Conservation (phyloP, 1,139 yeast genomes). For the Hyphopichia buzzinii region DNA sequence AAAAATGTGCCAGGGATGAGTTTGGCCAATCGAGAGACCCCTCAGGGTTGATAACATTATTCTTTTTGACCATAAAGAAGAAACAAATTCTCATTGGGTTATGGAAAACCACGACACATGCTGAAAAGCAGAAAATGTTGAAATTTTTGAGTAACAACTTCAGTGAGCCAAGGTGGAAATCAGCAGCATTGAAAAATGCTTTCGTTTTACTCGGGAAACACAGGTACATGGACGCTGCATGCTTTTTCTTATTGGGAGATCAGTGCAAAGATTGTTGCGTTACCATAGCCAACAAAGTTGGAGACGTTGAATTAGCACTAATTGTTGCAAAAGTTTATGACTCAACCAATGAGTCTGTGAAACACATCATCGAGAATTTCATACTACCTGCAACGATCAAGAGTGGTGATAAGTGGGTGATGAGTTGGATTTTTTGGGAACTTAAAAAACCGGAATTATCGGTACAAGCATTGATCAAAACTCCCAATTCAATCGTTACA, state of each 20-base stretch:
- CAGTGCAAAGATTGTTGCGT: conserved; percentile 73
- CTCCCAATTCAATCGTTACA: conserved; percentile 47
- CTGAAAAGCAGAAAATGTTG: conserved; percentile 80
- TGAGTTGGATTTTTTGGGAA: conserved; percentile 82
- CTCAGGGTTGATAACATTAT: conserved; percentile 62
- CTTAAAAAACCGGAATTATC: conserved; percentile 50
- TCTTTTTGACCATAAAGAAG: conserved; percentile 74
- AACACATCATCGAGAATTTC: conserved; percentile 47
- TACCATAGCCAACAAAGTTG: conserved; percentile 64
- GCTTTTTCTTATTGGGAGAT: conserved; percentile 81
- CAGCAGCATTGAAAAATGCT: conserved; percentile 91
- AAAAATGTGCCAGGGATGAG: conserved; percentile 67
- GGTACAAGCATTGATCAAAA: conserved; percentile 61
- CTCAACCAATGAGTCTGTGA: conserved; percentile 32
- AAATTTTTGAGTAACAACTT: conserved; percentile 78
- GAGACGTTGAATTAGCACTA: conserved; percentile 71
- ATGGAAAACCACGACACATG: conserved; percentile 79
- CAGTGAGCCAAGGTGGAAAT: conserved; percentile 67
- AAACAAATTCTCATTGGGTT: conserved; percentile 74
- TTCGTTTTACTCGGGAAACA: conserved; percentile 88
- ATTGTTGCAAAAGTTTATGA: conserved; percentile 76
- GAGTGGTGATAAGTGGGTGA: conserved; percentile 76
- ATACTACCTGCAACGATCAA: conserved; percentile 57
- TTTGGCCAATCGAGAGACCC: conserved; percentile 70
- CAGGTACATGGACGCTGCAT: conserved; percentile 82